A percentile compares a stretch with the other conserved stretches of the same genome.
These are phyloP conservation scores for Dioszegia aurantiaca DNA, from an alignment of 768 basidiomycete genomes.

Conservation along the genomic window DNA sequence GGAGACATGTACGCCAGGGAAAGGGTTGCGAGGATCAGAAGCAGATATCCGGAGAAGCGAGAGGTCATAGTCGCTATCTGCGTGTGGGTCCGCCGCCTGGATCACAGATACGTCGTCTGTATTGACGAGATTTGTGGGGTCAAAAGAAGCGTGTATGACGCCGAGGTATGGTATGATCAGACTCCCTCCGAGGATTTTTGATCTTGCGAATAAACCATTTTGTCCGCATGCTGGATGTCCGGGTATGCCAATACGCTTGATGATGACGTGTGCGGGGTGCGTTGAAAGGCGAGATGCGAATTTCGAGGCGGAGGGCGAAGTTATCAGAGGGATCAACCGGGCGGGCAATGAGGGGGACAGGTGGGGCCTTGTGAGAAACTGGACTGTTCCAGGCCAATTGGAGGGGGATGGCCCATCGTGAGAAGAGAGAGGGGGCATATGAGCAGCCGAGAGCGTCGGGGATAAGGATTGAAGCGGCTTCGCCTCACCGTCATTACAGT, in stretches of 20 bases:
- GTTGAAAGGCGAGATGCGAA: slow-evolving; percentile 21
- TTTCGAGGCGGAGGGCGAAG: slow-evolving; percentile 8
- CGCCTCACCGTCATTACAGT: too few species aligned
- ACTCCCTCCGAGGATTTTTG: slow-evolving; percentile 64
- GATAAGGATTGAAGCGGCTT: too few species aligned
- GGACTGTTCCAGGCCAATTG: slow-evolving; percentile 61
- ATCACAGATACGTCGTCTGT: not conserved
- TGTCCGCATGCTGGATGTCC: slow-evolving; percentile 76
- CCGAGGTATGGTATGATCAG: slow-evolving; percentile 79
- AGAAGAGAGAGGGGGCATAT: slow-evolving; percentile 15
- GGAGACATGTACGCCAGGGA: slow-evolving; percentile 52
- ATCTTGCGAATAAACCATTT: slow-evolving; percentile 72
- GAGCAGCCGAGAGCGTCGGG: too few species aligned
- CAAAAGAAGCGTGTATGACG: slow-evolving; percentile 71
- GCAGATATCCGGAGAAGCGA: slow-evolving; percentile 57
- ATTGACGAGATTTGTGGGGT: too few species aligned
- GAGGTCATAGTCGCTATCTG: slow-evolving; percentile 71
- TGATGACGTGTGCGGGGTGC: slow-evolving; percentile 56
- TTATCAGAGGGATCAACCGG: slow-evolving; percentile 25
- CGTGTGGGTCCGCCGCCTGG: slow-evolving; percentile 20
- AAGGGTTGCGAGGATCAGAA: slow-evolving; percentile 31
- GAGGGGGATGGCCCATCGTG: slow-evolving; percentile 51
- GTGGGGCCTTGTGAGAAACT: slow-evolving; percentile 58
- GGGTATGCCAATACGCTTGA: slow-evolving; percentile 58
- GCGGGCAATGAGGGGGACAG: slow-evolving; percentile 64